Base-by-base conservation (phyloP, 768 basidiomycete genomes). In the Galerina marginata region DNA sequence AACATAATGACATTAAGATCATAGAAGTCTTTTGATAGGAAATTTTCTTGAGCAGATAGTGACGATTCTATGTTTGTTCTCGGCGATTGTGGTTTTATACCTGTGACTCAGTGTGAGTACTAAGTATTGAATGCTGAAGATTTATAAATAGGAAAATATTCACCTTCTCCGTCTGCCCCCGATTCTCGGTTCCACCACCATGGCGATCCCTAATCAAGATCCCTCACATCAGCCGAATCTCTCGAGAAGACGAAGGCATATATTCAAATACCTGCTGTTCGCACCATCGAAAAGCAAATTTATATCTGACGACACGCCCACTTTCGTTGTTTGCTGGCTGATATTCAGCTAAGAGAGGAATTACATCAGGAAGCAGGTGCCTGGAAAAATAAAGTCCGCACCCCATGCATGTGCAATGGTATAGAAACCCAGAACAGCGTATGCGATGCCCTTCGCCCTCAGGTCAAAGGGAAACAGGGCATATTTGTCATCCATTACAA, bases 201-300 rank as follows among this genome's bases (percentile, higher is more conserved):
- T 25, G 82, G 82, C 20, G 71, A 65, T 10, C 81, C 82, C 82
- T 83, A 48, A 6, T 42, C 11, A 50, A 61, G 20, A 11, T 14
- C 29, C 29, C 29, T 47, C 2, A 29, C 9, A 37, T 36, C 23
- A 10, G 25, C 59, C 43, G 29, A 33, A 37, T 37, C 51, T 16
- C 37, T 37, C 7, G 45, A 48, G 20, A 2, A 36, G 16, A 15
- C 37, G 39, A 38, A 43, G 33, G 38, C 36, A 25, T 16, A 11
- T n/a, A 33, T 26, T 33, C 33, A 12, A 50, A 39, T 54, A 64
- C 90, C 76, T 93, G 92, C 44, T 79, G 82, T 60, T 87, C 83
- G 63, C 90, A 91, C 91, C 92, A 94, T 65, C 89, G 88, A 64
- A 94, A 94, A 4, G 88, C 87, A 66, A 94, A 93, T 70, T 93